Base-by-base conservation (phyloP, 192 early-diverging fungal species). In the Coemansia guatemalensis region DNA sequence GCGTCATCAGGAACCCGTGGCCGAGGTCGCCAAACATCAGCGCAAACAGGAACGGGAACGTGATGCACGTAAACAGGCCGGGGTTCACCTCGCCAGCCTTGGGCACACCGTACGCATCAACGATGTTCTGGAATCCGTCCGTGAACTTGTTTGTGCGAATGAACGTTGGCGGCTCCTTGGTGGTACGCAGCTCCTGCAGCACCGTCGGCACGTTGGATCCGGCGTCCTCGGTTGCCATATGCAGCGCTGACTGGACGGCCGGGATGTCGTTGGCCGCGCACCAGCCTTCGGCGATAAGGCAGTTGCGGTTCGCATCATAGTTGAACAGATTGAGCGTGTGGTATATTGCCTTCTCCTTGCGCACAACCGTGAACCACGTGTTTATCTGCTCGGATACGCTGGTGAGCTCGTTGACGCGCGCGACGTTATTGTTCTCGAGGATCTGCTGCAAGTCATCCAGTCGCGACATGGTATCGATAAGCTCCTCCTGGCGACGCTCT, bases 11-110 rank as follows among this genome's bases (percentile, higher is more conserved):
- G 33, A 94, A 71, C 25, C 95, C 97, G 69, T 99, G 97, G 52
- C 97, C 97, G 33, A 97, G 86, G 78, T 99, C 97, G 60, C 97
- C 97, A 85, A 99, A 99, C 97, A 99, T 99, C 60, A 99, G 87
- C 50, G 97, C 96, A 81, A 99, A 99, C 58, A 99, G 76, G 74
- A 99, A 99, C n/a, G 97, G 97, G 84, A 99, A 99, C 0, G 94
- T 95, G 47, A 98, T 96, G 12, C 91, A 72, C 0, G 97, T 97
- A 60, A 97, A 99, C 30, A 99, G 85, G 48, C 95, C 97, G 18
- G 97, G 97, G 73, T 99, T 99, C 63, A 98, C 95, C 82, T 99
- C 97, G 62, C 91, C 87, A 71, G 97, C 97, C 67, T 85, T 87
- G 41, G 97, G 94, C 68, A 97, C 87, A 58, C 97, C 97, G 74